Base-by-base conservation (phyloP, 139 green algal species). In the Chlorella sorokiniana region DNA sequence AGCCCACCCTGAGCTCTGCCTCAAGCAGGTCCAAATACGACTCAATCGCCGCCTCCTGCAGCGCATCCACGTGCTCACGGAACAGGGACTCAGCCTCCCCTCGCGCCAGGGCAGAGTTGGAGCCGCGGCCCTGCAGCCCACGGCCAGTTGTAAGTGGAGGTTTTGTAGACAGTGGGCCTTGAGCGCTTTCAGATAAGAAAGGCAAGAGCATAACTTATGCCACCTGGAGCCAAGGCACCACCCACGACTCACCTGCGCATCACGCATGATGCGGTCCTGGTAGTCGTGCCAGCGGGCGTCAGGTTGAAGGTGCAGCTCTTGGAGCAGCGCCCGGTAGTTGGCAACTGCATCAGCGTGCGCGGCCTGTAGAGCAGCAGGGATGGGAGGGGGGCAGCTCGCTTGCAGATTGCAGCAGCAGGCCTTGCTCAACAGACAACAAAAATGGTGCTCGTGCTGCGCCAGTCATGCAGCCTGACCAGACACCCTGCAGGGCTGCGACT, bases 261-360 rank as follows among this genome's bases (percentile, higher is more conserved):
- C 91, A 14, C 69, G 81, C 22, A 75, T n/a, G 22, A 95, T 77
- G 51, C 80, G 80, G 16, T 79, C 70, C 37, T 63, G 67, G 52
- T 76, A 86, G 35, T 81, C 69, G 0, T 29, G 16, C 88, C 91
- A 95, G 44, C 59, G 35, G 1, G 83, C 85, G 10, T 79, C 83
- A 3, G 86, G 67, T 20, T 92, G 83, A 33, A 88, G 81, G 69
- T 94, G 85, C 20, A 86, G n/a, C 83, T 95, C 92, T 11, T 37
- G 64, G 70, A 95, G 79, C 67, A 95, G 88, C 4, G 88, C 90
- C 29, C 86, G 85, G 64, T 84, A 95, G 31, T 83, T 76, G 11
- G 83, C 56, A 8, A 84, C 71, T 10, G 91, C 92, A 64, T 90
- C 88, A 27, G 67, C 20, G 35, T 88, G 85, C 1, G 85, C 88